A percentile compares a stretch with the other conserved stretches of the same genome.
Conservation (phyloP, 2,329 filamentous ascomycete species). For the Emmonsiellopsis sp. region DNA sequence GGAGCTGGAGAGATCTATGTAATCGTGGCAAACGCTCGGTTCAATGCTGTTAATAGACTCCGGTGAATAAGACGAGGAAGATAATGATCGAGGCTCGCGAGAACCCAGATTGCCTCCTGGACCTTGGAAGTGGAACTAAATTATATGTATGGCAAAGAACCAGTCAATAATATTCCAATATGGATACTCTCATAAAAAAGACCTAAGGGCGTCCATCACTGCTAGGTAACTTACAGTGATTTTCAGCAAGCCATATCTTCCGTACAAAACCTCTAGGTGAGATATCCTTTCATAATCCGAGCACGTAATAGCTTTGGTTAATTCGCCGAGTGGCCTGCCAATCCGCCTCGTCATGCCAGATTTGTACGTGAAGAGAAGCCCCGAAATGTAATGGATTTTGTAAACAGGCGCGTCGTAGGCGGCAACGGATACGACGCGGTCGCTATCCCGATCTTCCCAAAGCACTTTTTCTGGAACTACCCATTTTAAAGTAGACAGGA, state of each 20-base stretch:
- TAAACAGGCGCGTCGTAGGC: not conserved
- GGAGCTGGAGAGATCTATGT: not conserved
- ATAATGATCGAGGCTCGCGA: not conserved
- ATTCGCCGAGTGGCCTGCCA: not conserved
- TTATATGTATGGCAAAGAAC: not conserved
- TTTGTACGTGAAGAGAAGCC: not conserved
- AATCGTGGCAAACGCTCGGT: not conserved
- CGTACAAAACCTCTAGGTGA: not conserved
- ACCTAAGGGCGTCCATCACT: no score
- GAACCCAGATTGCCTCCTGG: not conserved
- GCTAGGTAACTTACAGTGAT: not conserved
- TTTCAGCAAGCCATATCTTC: not conserved
- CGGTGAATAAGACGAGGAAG: not conserved
- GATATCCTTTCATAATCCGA: not conserved
- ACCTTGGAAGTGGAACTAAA: not conserved
- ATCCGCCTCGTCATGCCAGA: not conserved
- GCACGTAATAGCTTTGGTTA: not conserved
- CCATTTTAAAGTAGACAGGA: not conserved
- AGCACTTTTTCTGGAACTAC: slow-evolving; percentile 3
- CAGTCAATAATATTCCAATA: not conserved
- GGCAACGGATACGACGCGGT: not conserved
- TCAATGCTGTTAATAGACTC: not conserved
- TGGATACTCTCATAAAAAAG: not conserved
- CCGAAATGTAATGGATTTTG: not conserved
- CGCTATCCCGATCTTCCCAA: slow-evolving; percentile 1